These are phyloP conservation scores for Sarocladiaceae sp. DNA, from an alignment of 2,329 filamentous ascomycete species.

Conservation along the genomic window DNA sequence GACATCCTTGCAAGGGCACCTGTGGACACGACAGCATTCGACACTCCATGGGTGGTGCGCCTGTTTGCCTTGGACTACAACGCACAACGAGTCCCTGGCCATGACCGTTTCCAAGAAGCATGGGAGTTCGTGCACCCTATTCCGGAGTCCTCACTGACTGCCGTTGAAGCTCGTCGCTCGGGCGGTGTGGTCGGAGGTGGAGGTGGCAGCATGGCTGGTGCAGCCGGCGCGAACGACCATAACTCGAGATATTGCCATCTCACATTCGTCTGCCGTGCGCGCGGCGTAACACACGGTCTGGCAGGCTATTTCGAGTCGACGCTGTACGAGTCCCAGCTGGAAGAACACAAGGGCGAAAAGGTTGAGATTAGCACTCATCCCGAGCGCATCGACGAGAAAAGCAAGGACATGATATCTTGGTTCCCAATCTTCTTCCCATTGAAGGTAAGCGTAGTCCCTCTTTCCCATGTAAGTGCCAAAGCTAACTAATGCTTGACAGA, in stretches of 20 bases:
- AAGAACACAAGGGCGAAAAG: conserved; percentile 34
- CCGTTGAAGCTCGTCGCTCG: conserved; percentile 50
- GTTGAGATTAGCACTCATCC: conserved; percentile 91
- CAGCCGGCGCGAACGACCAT: conserved; percentile 82
- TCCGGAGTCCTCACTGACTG: conserved; percentile 48
- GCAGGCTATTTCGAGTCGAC: conserved; percentile 96
- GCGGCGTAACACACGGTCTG: conserved; percentile 83
- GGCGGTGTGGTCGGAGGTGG: conserved; percentile 62
- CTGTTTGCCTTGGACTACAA: conserved; percentile 86
- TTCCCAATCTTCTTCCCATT: conserved; percentile 98
- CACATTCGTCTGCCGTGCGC: conserved; percentile 69
- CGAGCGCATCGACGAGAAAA: conserved; percentile 85
- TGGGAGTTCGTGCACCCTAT: conserved; percentile 79
- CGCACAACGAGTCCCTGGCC: conserved; percentile 54
- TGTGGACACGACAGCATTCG: conserved; percentile 66
- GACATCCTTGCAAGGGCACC: conserved; percentile 63
- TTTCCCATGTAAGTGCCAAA: background rate
- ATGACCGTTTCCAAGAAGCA: conserved; percentile 61
- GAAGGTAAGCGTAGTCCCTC: conserved; percentile 54
- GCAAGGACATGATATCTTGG: conserved; percentile 98
- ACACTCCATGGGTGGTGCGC: conserved; percentile 93
- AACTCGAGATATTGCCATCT: conserved; percentile 76
- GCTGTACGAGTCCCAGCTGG: conserved; percentile 60
- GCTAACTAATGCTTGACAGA: conserved; percentile 40
- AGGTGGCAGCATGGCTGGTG: conserved; percentile 66